Percentiles rank a stretch among this genome's conserved stretches.
phyloP scores from a whole-genome alignment of 2,329 filamentous ascomycete genomes.

The Fusarium praegraminearum region DNA sequence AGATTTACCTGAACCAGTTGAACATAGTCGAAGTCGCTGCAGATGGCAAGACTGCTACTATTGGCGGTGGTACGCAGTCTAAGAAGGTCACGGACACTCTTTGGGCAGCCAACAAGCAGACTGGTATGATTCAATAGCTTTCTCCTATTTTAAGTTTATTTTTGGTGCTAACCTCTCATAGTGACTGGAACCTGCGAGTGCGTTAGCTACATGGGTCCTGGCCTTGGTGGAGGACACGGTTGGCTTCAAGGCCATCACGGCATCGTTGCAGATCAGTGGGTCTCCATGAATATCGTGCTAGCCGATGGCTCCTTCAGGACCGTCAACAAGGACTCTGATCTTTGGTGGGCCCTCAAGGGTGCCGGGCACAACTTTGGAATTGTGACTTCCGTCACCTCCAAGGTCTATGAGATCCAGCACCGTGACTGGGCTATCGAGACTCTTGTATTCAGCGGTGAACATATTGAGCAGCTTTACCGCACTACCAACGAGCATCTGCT shows the following conservation, averaged over 20 bases:
- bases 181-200: conserved; percentile 46
- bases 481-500: conserved; percentile 60
- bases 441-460: conserved; percentile 60
- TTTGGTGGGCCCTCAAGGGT: conserved; percentile 54
- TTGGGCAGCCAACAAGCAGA: conserved; percentile 64
- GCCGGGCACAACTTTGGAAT: conserved; percentile 54
- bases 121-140: conserved; percentile 49
- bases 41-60: conserved; percentile 59
- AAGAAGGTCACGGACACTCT: conserved; percentile 61
- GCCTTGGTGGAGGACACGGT: conserved; percentile 50
- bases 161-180: not conserved
- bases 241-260: conserved; percentile 49
- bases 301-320: conserved; percentile 47
- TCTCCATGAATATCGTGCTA: conserved; percentile 51
- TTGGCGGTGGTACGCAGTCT: conserved; percentile 61
- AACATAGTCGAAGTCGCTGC: conserved; percentile 56
- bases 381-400: conserved; percentile 48
- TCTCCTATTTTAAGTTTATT: no score
- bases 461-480: conserved; percentile 62
- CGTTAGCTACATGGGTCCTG: conserved; percentile 49
- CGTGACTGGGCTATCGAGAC: conserved; percentile 50
- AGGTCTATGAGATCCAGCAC: conserved; percentile 48
- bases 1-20: conserved; percentile 61
- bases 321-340: conserved; percentile 45
- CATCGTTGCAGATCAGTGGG: conserved; percentile 52